Conservation (phyloP, 2,329 filamentous ascomycete genomes). For the Trichoderma gracile region DNA sequence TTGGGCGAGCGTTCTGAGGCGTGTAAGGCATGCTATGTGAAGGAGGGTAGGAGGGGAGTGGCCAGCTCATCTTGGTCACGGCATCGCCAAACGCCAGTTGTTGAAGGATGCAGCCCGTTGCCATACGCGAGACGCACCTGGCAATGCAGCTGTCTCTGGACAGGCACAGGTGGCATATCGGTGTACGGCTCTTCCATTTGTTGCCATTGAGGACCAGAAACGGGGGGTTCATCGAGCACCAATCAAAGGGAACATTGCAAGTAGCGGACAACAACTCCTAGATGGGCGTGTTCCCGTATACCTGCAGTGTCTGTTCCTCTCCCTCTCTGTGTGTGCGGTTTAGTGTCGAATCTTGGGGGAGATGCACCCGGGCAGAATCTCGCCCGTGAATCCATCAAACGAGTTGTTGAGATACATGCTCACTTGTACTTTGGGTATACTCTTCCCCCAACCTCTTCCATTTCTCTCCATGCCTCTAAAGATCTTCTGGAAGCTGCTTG, state of each 20-base stretch:
- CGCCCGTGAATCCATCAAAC: background rate
- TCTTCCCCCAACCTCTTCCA: background rate
- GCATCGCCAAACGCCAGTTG: constrained; percentile 19
- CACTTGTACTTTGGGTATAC: too few species aligned
- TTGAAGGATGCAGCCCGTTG: constrained; percentile 7
- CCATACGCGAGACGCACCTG: constrained; percentile 15
- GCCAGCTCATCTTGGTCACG: constrained; percentile 21
- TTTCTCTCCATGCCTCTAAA: background rate
- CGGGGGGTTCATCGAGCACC: too few species aligned
- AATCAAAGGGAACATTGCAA: background rate
- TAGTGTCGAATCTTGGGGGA: background rate
- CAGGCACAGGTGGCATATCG: background rate
- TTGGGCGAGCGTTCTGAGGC: too few species aligned
- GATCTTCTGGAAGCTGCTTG: constrained; percentile 15
- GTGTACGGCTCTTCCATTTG: too few species aligned
- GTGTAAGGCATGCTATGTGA: background rate
- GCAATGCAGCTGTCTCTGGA: background rate
- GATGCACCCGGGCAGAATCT: background rate
- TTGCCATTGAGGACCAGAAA: too few species aligned
- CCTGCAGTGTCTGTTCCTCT: too few species aligned
- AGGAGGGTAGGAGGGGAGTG: constrained; percentile 1
- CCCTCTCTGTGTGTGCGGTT: background rate
- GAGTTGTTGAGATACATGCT: too few species aligned
- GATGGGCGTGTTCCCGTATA: too few species aligned
- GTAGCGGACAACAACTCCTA: too few species aligned